These are phyloP conservation scores for Xylariaceae sp. DNA, from an alignment of 2,329 filamentous ascomycete species.

Conservation along the genomic window DNA sequence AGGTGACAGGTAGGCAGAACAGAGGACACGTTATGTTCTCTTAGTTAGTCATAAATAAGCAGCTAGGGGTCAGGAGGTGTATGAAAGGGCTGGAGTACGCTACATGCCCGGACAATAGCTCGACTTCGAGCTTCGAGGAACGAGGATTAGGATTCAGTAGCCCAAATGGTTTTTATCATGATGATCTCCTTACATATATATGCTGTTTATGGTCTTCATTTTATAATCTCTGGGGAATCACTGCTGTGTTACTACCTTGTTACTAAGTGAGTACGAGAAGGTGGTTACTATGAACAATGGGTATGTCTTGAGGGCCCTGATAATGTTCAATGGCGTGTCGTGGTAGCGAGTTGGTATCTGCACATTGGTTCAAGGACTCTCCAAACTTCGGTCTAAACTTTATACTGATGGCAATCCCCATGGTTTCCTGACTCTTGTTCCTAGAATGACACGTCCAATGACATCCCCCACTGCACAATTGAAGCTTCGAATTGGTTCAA, in stretches of 20 bases:
- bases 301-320: too few species aligned
- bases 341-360: not conserved
- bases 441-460: too few species aligned
- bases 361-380: not conserved
- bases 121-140: not conserved
- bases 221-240: too few species aligned
- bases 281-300: too few species aligned
- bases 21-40: constrained; percentile 11
- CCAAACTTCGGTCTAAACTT: not conserved
- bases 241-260: too few species aligned
- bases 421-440: too few species aligned
- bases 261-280: too few species aligned
- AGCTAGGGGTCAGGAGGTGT: not conserved
- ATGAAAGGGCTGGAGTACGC: constrained; percentile 13
- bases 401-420: not conserved
- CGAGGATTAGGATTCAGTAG: not conserved
- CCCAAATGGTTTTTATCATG: not conserved
- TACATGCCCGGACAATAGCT: constrained; percentile 8
- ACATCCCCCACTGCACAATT: too few species aligned
- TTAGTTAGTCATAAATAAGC: not conserved
- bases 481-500: too few species aligned
- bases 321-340: not conserved
- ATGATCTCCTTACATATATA: too few species aligned
- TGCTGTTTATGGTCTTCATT: too few species aligned
- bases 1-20: not conserved